A percentile compares a stretch with the other conserved stretches of the same genome.
Evolutionary conservation across 768 basidiomycete species (phyloP).

Genomic region (Lepiota venenata): DNA sequence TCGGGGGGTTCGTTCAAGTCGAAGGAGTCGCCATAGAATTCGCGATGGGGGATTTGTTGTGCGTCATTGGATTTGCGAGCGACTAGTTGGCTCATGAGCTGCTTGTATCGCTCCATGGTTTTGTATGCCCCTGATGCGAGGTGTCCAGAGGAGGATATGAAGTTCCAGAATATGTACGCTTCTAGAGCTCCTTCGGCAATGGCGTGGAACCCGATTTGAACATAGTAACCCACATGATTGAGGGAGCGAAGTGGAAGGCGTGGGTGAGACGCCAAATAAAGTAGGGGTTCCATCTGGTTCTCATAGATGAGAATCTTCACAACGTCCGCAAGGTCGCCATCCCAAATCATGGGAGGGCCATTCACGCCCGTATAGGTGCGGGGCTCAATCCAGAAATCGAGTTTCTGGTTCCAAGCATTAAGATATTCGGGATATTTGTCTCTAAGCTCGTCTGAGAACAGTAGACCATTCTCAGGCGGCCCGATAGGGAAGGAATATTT

Average conservation of each 20-base stretch:
- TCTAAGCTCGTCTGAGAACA: constrained; percentile 28
- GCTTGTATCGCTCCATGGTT: constrained; percentile 16
- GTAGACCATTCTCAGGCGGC: constrained; percentile 14
- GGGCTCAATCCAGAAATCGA: constrained; percentile 35
- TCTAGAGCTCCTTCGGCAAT: constrained; percentile 25
- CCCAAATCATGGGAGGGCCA: constrained; percentile 7
- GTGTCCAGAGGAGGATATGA: constrained; percentile 25
- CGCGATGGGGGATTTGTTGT: constrained; percentile 27
- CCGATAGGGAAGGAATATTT: constrained; percentile 28
- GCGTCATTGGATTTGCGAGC: constrained; percentile 25
- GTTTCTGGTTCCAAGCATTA: constrained; percentile 24
- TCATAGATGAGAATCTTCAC: constrained; percentile 33
- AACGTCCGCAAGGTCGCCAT: constrained; percentile 29
- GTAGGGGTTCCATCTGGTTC: constrained; percentile 26
- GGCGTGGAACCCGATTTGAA: constrained; percentile 31
- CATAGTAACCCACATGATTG: constrained; percentile 23
- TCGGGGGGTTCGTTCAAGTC: neutral
- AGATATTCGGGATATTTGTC: constrained; percentile 27
- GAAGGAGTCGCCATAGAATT: constrained; percentile 19
- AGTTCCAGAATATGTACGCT: constrained; percentile 35
- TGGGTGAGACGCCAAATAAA: constrained; percentile 35
- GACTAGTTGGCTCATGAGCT: constrained; percentile 17
- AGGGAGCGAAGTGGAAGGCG: constrained; percentile 24
- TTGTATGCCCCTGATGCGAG: constrained; percentile 26
- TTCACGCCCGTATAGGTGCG: neutral